Base-by-base conservation (phyloP, 306 rosid species). In the Styphnolobium japonicum region DNA sequence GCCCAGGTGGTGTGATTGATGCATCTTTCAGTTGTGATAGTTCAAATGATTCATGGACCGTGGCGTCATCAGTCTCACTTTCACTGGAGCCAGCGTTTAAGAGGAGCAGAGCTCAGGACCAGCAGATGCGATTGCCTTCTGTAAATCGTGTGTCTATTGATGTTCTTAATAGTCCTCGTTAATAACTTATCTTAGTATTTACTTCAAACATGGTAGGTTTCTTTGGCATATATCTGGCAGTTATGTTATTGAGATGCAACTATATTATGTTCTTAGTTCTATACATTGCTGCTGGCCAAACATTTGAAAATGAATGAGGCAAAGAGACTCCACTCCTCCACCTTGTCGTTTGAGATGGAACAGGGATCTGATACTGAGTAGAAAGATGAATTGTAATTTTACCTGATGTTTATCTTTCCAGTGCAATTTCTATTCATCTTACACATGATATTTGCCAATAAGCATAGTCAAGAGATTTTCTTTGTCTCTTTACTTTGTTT, bases 31-130 rank as follows among this genome's bases (percentile, higher is more conserved):
- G 92, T 82, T 80, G 83, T 77, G 95, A 93, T 11, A 84, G 77
- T 16, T 90, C 97, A 40, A 88, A 85, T 82, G 95, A 88, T 52
- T 88, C 92, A 2, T 90, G 92, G 93, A 31, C 84, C 5, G 61
- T 78, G 70, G 80, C 82, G 25, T 80, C 92, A 19, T 40, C 80
- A 4, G 56, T 79, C 21, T 68, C 93, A 71, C 67, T 81, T 16
- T 82, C 88, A 31, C 51, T 66, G 7, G 93, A 87, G 78, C 88
- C 92, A 52, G 80, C 73, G 55, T 79, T 84, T 16, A 90, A 90
- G 79, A 84, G 89, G 86, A 85, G 87, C 76, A 84, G 84, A 77
- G 77, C 69, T 64, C 89, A 83, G 84, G 90, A 88, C n/a, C 94
- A 90, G 84, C 91, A 76, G 73, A 87, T 87, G 88, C 86, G 86